Conservation (phyloP, 768 basidiomycete genomes). For the Hortiboletus campestris region DNA sequence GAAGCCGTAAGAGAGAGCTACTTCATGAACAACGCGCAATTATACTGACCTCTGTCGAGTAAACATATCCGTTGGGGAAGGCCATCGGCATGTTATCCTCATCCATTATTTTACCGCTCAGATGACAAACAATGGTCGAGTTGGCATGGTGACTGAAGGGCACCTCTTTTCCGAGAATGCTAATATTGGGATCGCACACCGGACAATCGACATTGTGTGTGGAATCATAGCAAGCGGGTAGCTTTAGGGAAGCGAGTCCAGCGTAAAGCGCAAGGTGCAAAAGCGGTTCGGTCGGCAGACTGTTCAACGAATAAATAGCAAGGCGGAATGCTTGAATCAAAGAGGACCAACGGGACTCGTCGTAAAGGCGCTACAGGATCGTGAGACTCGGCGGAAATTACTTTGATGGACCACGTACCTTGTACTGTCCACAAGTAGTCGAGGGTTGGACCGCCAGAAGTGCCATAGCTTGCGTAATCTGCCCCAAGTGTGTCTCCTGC, state of each 20-base stretch:
- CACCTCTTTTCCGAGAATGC: constrained; percentile 77
- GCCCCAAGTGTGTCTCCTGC: constrained; percentile 75
- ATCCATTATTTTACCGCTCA: constrained; percentile 94
- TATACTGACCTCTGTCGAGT: constrained; percentile 79
- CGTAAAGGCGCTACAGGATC: constrained; percentile 71
- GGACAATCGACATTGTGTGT: constrained; percentile 86
- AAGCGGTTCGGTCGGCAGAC: constrained; percentile 82
- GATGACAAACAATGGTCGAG: constrained; percentile 89
- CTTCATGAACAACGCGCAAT: constrained; percentile 2
- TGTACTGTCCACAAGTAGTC: constrained; percentile 76
- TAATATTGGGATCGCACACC: constrained; percentile 77
- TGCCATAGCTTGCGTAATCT: constrained; percentile 75
- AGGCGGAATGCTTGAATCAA: constrained; percentile 79
- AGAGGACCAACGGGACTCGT: constrained; percentile 69
- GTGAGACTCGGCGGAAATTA: constrained; percentile 11
- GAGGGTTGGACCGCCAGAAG: constrained; percentile 72
- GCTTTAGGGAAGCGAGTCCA: constrained; percentile 86
- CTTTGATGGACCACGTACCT: constrained; percentile 44
- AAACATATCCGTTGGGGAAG: constrained; percentile 88
- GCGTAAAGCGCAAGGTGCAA: constrained; percentile 88
- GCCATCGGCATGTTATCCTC: constrained; percentile 91
- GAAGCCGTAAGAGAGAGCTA: constrained; percentile 12
- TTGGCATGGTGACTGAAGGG: constrained; percentile 93
- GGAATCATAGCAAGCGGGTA: constrained; percentile 75
- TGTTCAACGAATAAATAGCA: constrained; percentile 85